These are phyloP conservation scores for Pulveroboletus sp. DNA, from an alignment of 768 basidiomycete species.

Conservation along the genomic window DNA sequence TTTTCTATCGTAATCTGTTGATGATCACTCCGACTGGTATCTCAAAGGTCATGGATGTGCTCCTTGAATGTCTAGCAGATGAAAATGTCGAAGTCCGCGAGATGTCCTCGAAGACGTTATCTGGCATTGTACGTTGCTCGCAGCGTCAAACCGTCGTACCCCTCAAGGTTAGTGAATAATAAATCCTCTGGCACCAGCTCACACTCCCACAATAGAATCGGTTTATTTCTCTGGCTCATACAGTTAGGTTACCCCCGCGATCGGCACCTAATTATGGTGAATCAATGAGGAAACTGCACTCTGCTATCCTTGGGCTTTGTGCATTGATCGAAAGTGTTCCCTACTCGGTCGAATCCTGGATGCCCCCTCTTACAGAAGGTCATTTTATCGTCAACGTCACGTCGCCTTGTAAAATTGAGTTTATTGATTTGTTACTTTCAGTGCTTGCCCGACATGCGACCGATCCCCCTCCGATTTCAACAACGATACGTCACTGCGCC, in stretches of 20 bases:
- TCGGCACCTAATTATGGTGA: constrained; percentile 69
- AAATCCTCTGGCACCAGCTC: neutral
- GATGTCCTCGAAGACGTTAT: constrained; percentile 82
- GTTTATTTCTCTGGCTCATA: constrained; percentile 62
- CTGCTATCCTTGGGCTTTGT: constrained; percentile 90
- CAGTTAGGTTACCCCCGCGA: constrained; percentile 61
- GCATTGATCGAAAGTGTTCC: constrained; percentile 93
- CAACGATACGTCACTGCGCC: constrained; percentile 80
- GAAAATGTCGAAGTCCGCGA: constrained; percentile 92
- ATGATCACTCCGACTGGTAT: constrained; percentile 66
- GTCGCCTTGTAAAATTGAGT: neutral
- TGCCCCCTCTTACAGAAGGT: constrained; percentile 80
- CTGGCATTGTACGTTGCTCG: constrained; percentile 86
- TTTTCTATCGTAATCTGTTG: constrained; percentile 87
- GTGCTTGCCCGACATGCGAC: constrained; percentile 75
- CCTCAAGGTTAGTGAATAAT: constrained; percentile 53
- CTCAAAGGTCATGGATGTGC: constrained; percentile 71
- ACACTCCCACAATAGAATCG: constrained; percentile 51
- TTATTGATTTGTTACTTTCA: constrained; percentile 25
- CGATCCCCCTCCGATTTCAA: constrained; percentile 86
- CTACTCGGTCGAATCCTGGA: constrained; percentile 93
- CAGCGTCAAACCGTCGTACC: constrained; percentile 82
- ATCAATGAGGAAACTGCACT: constrained; percentile 69
- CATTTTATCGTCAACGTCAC: neutral
- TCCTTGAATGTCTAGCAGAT: constrained; percentile 79